Evolutionary conservation across 2,329 filamentous ascomycete genomes (phyloP).

Genomic region (Aspergillus tanneri): DNA sequence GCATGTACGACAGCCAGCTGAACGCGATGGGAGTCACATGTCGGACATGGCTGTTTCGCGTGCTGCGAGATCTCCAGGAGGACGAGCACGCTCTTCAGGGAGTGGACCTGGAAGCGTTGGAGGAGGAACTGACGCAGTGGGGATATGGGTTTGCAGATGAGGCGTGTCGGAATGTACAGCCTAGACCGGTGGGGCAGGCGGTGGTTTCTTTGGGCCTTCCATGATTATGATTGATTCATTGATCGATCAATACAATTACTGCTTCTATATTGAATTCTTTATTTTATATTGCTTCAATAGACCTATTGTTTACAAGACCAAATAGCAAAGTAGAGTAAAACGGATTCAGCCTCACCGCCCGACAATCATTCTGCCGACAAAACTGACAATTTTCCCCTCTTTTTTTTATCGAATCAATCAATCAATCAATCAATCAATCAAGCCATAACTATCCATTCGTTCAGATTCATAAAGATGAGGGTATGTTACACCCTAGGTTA

Average conservation of each 20-base stretch:
- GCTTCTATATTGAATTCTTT: not conserved
- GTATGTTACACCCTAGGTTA: conserved; percentile 14
- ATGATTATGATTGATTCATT: not conserved
- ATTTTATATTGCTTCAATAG: too few relatives aligned
- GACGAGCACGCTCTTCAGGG: not conserved
- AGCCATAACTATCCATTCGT: too few relatives aligned
- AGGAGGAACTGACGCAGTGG: conserved; percentile 23
- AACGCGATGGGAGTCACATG: conserved; percentile 20
- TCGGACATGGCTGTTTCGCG: conserved; percentile 22
- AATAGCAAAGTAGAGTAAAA: not conserved
- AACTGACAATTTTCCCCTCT: conserved; percentile 4
- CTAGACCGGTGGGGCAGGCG: conserved; percentile 13
- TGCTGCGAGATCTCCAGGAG: conserved; percentile 16
- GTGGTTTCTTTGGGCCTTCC: not conserved
- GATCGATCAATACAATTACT: too few relatives aligned
- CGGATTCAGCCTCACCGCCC: not conserved
- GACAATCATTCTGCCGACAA: conserved; percentile 9
- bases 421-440: conserved; percentile 4
- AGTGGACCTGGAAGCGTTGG: conserved; percentile 14
- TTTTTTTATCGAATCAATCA: not conserved
- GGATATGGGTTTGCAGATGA: conserved; percentile 20
- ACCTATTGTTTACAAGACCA: too few relatives aligned
- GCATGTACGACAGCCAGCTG: conserved; percentile 18
- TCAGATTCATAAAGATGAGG: conserved; percentile 25
- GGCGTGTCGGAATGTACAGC: conserved; percentile 18